A percentile compares a stretch with the other conserved stretches of the same genome.
Conservation (phyloP, 305 asterid genomes). For the Coffea humblotiana region DNA sequence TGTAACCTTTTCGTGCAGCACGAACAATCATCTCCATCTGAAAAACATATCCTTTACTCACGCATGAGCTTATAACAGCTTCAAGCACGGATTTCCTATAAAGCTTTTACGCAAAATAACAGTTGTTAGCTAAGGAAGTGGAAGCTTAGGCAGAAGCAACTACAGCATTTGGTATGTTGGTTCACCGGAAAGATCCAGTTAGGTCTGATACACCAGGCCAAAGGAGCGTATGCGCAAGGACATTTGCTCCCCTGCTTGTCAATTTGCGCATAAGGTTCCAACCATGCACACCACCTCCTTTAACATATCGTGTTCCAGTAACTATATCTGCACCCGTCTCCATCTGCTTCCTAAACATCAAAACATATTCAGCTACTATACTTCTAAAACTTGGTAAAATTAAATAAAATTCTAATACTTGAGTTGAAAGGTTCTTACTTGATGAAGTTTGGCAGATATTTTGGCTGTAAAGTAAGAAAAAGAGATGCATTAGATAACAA, state of each 20-base stretch:
- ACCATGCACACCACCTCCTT: constrained; percentile 96
- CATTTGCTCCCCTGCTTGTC: constrained; percentile 98
- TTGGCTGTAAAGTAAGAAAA: constrained; percentile 64
- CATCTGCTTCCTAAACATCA: constrained; percentile 68
- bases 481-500: constrained; percentile 21
- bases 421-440: constrained; percentile 53
- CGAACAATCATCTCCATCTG: constrained; percentile 99
- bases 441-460: constrained; percentile 86
- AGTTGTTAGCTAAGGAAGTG: constrained; percentile 11
- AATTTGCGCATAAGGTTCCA: constrained; percentile 96
- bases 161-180: not conserved
- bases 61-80: constrained; percentile 90
- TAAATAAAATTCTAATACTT: not conserved
- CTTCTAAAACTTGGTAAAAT: constrained; percentile 13
- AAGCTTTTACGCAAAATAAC: constrained; percentile 49
- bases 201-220: constrained; percentile 99
- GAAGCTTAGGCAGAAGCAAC: constrained; percentile 1
- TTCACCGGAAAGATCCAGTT: constrained; percentile 96
- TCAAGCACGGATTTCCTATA: constrained; percentile 80
- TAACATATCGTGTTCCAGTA: constrained; percentile 94
- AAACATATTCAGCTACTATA: constrained; percentile 20
- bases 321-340: constrained; percentile 93
- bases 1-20: constrained; percentile 87
- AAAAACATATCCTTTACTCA: constrained; percentile 95
- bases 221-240: constrained; percentile 90